phyloP scores from a whole-genome alignment of 2,329 filamentous ascomycete genomes.

The Colletotrichum chlorophyti region DNA sequence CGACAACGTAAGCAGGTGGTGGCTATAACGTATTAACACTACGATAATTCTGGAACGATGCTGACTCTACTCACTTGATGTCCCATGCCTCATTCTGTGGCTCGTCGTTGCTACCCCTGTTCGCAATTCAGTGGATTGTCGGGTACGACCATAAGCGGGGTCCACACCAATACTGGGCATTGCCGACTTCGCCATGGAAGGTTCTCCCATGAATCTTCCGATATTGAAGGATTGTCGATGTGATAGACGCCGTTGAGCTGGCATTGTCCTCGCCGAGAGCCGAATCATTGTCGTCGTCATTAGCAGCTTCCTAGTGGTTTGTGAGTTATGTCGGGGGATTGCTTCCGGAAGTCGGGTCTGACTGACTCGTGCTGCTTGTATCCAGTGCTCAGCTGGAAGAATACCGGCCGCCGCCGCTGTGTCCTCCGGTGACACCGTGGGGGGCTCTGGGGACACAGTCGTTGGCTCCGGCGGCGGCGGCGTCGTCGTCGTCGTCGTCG shows the following conservation, averaged over 20 bases:
- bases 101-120: slow-evolving; percentile 39
- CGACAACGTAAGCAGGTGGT: slow-evolving; percentile 34
- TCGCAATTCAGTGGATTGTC: not conserved
- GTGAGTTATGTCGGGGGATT: not conserved
- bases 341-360: not conserved
- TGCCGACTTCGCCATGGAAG: slow-evolving; percentile 37
- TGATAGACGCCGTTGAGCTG: slow-evolving; percentile 38
- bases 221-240: slow-evolving; percentile 38
- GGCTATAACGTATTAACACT: slow-evolving; percentile 27
- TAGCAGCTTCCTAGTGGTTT: slow-evolving; percentile 3
- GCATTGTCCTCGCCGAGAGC: slow-evolving; percentile 24
- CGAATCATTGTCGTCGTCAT: slow-evolving; percentile 25
- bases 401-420: slow-evolving; percentile 4
- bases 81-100: slow-evolving; percentile 40
- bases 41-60: too few relatives aligned
- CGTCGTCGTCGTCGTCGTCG: too few relatives aligned
- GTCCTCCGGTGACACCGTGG: not conserved
- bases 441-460: not conserved
- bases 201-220: slow-evolving; percentile 40
- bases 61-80: slow-evolving; percentile 34
- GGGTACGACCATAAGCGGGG: not conserved
- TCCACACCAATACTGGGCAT: slow-evolving; percentile 36
- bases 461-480: not conserved
- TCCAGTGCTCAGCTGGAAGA: slow-evolving; percentile 24
- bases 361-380: slow-evolving; percentile 26